Conservation (phyloP, 2,329 filamentous ascomycete species). For the Zymoseptoria pseudotritici region DNA sequence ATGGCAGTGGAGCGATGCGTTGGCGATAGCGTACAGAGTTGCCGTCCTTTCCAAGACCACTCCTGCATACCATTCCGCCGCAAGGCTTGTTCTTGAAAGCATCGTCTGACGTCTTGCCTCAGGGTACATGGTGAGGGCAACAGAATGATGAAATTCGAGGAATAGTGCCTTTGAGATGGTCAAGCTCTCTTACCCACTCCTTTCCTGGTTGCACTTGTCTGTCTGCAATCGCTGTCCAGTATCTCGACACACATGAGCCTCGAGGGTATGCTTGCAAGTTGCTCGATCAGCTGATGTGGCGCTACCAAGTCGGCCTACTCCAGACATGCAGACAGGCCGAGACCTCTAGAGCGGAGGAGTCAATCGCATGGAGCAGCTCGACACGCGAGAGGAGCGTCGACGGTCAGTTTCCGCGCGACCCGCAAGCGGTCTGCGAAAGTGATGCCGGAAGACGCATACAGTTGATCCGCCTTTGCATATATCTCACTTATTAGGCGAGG, state of each 20-base stretch:
- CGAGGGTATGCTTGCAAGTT: not conserved
- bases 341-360: not conserved
- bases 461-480: not conserved
- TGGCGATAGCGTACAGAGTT: not conserved
- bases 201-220: too few species aligned
- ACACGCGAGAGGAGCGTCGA: not conserved
- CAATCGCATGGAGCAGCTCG: not conserved
- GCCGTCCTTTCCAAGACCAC: not conserved
- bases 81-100: not conserved
- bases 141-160: too few species aligned
- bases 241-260: too few species aligned
- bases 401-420: not conserved
- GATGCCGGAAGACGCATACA: not conserved
- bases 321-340: not conserved
- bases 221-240: too few species aligned
- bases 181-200: too few species aligned
- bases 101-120: too few species aligned
- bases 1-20: not conserved
- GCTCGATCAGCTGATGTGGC: not conserved
- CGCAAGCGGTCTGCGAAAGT: not conserved
- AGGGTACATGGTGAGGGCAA: too few species aligned
- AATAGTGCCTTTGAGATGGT: too few species aligned
- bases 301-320: not conserved
- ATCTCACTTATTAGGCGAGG: not conserved
- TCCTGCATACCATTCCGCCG: not conserved